A percentile compares a stretch with the other conserved stretches of the same genome.
Conservation (phyloP, 495 filamentous ascomycete species). For the Penicillium robsamsonii region DNA sequence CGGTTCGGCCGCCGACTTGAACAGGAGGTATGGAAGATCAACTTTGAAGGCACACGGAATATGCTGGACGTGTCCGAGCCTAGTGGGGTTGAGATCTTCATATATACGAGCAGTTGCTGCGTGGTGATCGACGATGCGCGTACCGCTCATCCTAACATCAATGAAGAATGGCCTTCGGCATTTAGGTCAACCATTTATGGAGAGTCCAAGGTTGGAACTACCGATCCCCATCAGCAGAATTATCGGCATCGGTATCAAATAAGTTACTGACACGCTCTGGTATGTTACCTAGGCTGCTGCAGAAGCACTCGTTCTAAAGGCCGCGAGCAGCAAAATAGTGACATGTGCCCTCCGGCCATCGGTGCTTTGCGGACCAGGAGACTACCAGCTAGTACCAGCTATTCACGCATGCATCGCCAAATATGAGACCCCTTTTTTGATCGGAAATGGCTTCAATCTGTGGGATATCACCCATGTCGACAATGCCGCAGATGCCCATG, state of each 20-base stretch:
- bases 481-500: constrained; percentile 62
- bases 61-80: constrained; percentile 51
- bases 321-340: constrained; percentile 41
- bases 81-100: constrained; percentile 51
- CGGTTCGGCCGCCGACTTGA: constrained; percentile 41
- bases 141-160: constrained; percentile 51
- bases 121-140: constrained; percentile 55
- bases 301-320: constrained; percentile 54
- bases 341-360: constrained; percentile 59
- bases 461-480: constrained; percentile 61
- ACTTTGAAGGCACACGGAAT: constrained; percentile 59
- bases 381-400: constrained; percentile 51
- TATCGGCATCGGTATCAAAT: not conserved
- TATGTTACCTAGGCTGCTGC: constrained; percentile 44
- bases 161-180: constrained; percentile 52
- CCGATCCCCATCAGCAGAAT: not conserved
- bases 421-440: constrained; percentile 53
- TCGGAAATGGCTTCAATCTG: constrained; percentile 57
- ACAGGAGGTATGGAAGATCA: constrained; percentile 44
- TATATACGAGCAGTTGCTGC: constrained; percentile 58
- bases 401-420: constrained; percentile 57
- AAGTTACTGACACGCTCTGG: constrained; percentile 2
- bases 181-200: constrained; percentile 54
- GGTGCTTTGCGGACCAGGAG: constrained; percentile 56
- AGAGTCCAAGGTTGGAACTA: constrained; percentile 51